These are phyloP conservation scores for Nicotiana rustica DNA, from an alignment of 305 asterid species.

Conservation along the genomic window DNA sequence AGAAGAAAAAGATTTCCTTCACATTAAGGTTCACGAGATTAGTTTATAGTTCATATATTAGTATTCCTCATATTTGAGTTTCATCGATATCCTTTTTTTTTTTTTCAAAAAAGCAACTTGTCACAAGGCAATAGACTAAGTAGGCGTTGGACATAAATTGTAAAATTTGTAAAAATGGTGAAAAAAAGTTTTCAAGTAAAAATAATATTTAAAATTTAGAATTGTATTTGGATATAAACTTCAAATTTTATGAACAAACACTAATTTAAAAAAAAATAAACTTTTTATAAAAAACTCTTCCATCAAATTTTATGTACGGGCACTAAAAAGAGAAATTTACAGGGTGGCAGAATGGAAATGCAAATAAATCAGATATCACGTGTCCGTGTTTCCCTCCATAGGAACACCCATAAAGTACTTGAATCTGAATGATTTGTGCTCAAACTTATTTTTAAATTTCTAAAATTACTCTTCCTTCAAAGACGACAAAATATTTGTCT, in stretches of 20 bases:
- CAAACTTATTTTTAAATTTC: neutral
- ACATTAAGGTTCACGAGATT: neutral
- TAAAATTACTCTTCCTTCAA: neutral
- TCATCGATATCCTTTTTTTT: neutral
- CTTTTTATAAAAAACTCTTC: too few species aligned
- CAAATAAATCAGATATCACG: conserved; percentile 44
- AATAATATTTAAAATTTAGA: too few species aligned
- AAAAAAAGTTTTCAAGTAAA: too few species aligned
- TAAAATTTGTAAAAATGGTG: too few species aligned
- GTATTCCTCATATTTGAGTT: neutral
- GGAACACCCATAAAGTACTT: conserved; percentile 22
- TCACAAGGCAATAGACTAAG: neutral
- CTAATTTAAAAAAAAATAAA: too few species aligned
- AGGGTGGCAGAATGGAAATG: neutral
- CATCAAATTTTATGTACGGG: too few species aligned
- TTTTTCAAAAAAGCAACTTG: neutral
- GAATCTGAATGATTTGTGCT: conserved; percentile 39
- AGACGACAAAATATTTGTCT: neutral
- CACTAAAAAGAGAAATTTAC: neutral
- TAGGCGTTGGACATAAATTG: too few species aligned
- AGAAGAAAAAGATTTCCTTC: neutral
- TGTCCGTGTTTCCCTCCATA: conserved; percentile 57
- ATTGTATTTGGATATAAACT: too few species aligned
- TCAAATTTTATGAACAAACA: too few species aligned
- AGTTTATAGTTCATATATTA: neutral